Evolutionary conservation across 2,329 filamentous ascomycete genomes (phyloP), one percentile per base, ranked within the genome.

Genomic region (Alternaria consortialis): DNA sequence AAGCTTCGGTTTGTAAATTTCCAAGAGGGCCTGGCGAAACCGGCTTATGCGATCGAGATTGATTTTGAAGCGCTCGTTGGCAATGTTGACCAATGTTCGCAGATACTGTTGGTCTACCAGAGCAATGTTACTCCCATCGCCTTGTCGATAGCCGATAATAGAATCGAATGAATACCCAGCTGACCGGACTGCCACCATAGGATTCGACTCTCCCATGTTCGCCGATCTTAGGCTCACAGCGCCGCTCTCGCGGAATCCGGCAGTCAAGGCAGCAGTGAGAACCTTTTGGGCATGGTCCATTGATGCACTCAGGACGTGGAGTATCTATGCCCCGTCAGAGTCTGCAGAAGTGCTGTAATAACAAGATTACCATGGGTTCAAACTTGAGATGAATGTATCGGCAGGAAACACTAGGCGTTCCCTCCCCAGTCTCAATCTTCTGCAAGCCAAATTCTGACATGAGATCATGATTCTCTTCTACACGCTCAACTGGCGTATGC

Each of bases 161-260:
- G 91, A 92, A 79, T 97, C 92, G 63, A 97, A 87, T 1, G 88
- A 86, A 2, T 97, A 84, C 0, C 94, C 94, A 77, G 92, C 91
- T 5, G 92, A 94, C 17, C 94, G 88, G 32, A 98, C 87, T 3
- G 91, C 94, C 3, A 97, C 91, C 77, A 97, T 91, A 2, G 93
- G 93, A 46, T 83, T 88, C 20, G 81, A 75, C 12, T 79, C 79
- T 42, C 79, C 77, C 23, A 78, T 67, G 27, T 75, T 72, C 6
- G 69, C 64, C 11, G 75, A 58, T 5, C 79, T 77, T 47, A 92
- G 75, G 71, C 90, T 92, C 59, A 96, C 85, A 51, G 94, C 90
- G 17, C 94, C 94, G 60, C 91, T 95, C 80, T 98, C 94, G 13
- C 94, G 89, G 75, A 97, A 97, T 0, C 94, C 94, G 4, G 93